Evolutionary conservation across 2,329 filamentous ascomycete species (phyloP), one percentile per base, ranked within the genome.

Genomic region (Graphilbum sp.): DNA sequence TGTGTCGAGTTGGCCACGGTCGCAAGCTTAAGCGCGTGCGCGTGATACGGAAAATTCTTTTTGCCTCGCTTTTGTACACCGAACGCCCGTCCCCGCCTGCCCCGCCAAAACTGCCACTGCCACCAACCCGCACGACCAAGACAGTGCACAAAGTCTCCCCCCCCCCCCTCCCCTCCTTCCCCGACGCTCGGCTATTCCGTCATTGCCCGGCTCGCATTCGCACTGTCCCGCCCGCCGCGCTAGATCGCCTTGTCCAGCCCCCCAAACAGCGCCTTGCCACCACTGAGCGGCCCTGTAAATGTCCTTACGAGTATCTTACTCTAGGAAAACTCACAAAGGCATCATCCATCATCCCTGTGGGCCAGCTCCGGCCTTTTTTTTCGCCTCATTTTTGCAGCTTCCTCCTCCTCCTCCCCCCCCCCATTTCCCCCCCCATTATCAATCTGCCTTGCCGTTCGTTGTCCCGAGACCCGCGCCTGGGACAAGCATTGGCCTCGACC

Each of bases 31-130:
- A 24, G 21, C 21, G n/a, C 21, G 21, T 24, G 11, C 21, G 21
- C 21, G 21, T 24, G 21, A n/a, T n/a, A n/a, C n/a, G n/a, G n/a
- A n/a, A n/a, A n/a, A n/a, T n/a, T n/a, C n/a, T n/a, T n/a, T n/a
- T n/a, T n/a, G n/a, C n/a, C n/a, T n/a, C n/a, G n/a, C n/a, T n/a
- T n/a, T n/a, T n/a, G n/a, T n/a, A n/a, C n/a, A n/a, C n/a, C n/a
- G n/a, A n/a, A n/a, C n/a, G n/a, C n/a, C n/a, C n/a, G n/a, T n/a
- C 17, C 37, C 42, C 42, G 36, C 40, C 7, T 42, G 35, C 42
- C 42, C 42, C 40, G 37, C 40, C 37, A 35, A 20, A 38, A 40
- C n/a, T 30, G n/a, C 17, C n/a, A 17, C 19, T 20, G n/a, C 1
- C 24, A 27, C 12, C 20, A 20, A 34, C 34, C 33, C 18, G 36